These are phyloP conservation scores for Ensete ventricosum DNA, from an alignment of 176 grass and related monocot genomes.

Conservation along the genomic window DNA sequence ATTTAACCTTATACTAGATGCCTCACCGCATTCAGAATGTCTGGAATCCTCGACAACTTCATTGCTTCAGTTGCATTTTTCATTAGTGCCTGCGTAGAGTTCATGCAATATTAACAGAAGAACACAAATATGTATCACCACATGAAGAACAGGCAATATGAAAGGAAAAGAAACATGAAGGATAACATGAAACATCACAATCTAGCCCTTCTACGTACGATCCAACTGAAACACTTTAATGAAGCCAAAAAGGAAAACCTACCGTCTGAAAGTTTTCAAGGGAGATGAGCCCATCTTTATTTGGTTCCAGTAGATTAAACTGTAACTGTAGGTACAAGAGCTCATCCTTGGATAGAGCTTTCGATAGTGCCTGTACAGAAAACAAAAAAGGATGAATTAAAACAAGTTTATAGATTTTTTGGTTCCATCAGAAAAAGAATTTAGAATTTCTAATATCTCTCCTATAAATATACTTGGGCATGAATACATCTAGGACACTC, in stretches of 20 bases:
- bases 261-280: constrained; percentile 75
- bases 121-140: too few relatives aligned
- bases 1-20: background rate
- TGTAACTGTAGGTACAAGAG: constrained; percentile 69
- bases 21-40: constrained; percentile 7
- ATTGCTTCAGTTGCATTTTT: background rate
- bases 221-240: constrained; percentile 7
- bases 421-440: too few relatives aligned
- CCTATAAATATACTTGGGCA: too few relatives aligned
- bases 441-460: too few relatives aligned
- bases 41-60: constrained; percentile 10
- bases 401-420: constrained; percentile 2
- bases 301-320: constrained; percentile 31
- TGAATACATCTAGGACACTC: too few relatives aligned
- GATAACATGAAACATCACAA: background rate
- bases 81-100: background rate
- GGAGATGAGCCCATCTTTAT: constrained; percentile 48
- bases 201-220: constrained; percentile 19
- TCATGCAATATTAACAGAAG: too few relatives aligned
- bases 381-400: constrained; percentile 3
- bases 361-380: constrained; percentile 54
- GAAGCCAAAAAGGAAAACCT: constrained; percentile 25
- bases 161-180: too few relatives aligned
- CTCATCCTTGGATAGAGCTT: constrained; percentile 68
- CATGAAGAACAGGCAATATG: too few relatives aligned